Base-by-base conservation (phyloP, 306 rosid genomes). In the Notholithocarpus densiflorus region DNA sequence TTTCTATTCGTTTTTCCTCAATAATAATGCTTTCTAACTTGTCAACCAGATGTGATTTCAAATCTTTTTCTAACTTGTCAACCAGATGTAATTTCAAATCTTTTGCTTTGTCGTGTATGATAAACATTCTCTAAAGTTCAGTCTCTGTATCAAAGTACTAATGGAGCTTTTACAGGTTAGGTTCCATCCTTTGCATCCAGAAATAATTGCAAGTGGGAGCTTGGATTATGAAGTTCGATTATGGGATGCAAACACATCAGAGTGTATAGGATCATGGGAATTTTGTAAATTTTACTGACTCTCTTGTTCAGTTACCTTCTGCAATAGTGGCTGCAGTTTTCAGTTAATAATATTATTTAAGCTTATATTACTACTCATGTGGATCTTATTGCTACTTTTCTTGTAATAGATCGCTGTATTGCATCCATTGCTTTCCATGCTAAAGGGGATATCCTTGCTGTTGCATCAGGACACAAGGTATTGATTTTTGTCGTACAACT, bases 371-470 rank as follows among this genome's bases (percentile, higher is more conserved):
- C 53, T 51, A 68, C 65, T 27, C 43, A 37, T 14, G 55, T 82
- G 71, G 60, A 72, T 69, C 59, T 24, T 71, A 48, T 75, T 68
- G 5, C 69, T 71, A 54, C 59, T 29, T 71, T 52, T 78, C 29
- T 71, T 71, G 45, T 77, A 20, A 32, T 56, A 86, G 87, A 83
- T 74, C 83, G 83, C 14, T 79, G 87, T 48, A 80, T 86, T 80
- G 87, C 85, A 69, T 86, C 87, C 72, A 70, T 86, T 54, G 87
- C 89, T 80, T 86, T 83, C 85, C 89, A 86, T 83, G 89, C 89
- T 15, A 80, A 80, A 56, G 87, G 89, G 71, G 87, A 86, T 77
- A 83, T 83, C 75, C 85, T 86, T n/a, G 87, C 87, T 70, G 89
- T 86, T 80, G 89, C 87, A 71, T 86, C 87, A 65, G 87, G 89